Conservation (phyloP, 2,329 filamentous ascomycete genomes). For the Penicillium aurantiogriseum region DNA sequence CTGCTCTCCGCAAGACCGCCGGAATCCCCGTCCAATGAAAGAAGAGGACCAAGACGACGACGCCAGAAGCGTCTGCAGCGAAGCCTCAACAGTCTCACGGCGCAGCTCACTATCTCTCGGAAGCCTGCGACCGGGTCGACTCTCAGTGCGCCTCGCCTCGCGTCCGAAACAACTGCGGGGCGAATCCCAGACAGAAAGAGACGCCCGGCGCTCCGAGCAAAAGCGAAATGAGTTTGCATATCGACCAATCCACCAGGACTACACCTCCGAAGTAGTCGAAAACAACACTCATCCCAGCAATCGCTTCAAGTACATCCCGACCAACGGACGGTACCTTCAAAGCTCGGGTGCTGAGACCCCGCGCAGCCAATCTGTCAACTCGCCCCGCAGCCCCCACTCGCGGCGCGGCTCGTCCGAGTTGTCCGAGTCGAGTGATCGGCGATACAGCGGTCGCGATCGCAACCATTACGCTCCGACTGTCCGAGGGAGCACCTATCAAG, state of each 20-base stretch:
- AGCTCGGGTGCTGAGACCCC: slow-evolving; percentile 14
- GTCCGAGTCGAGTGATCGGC: slow-evolving; percentile 6
- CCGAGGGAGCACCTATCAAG: slow-evolving; percentile 4
- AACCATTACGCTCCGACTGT: background rate
- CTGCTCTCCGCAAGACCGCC: slow-evolving; percentile 11
- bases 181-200: slow-evolving; percentile 12
- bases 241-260: slow-evolving; percentile 34
- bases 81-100: slow-evolving; percentile 7
- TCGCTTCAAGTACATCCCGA: slow-evolving; percentile 36
- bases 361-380: slow-evolving; percentile 20
- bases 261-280: slow-evolving; percentile 31
- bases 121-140: slow-evolving; percentile 26
- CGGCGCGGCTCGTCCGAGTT: slow-evolving; percentile 13
- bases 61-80: slow-evolving; percentile 1
- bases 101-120: slow-evolving; percentile 24
- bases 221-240: slow-evolving; percentile 33
- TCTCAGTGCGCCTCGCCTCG: slow-evolving; percentile 30
- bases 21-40: background rate
- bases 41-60: slow-evolving; percentile 15
- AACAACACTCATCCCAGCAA: slow-evolving; percentile 10
- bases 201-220: slow-evolving; percentile 7
- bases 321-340: slow-evolving; percentile 26
- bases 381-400: slow-evolving; percentile 5
- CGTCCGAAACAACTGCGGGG: slow-evolving; percentile 19
- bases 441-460: slow-evolving; percentile 4